A percentile compares a stretch with the other conserved stretches of the same genome.
Conservation (phyloP, 2,329 filamentous ascomycete species). For the Dryadomyces quercus-mongolicae region DNA sequence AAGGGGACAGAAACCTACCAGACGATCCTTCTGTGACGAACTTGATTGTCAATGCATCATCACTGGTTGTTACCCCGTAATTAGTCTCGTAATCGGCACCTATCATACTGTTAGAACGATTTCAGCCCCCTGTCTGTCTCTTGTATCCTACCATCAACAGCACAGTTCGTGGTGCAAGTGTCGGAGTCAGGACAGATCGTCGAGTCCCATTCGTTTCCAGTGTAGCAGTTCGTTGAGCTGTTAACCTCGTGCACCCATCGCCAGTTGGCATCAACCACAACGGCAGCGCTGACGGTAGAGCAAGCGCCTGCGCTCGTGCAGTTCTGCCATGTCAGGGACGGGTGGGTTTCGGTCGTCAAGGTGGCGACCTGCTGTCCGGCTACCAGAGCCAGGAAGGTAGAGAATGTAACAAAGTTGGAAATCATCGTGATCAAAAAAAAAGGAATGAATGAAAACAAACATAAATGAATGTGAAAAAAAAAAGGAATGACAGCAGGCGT, state of each 20-base stretch:
- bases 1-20: slow-evolving; percentile 12
- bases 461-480: slow-evolving; percentile 23
- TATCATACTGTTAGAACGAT: neutral
- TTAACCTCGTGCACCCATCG: slow-evolving; percentile 39
- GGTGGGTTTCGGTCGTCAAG: slow-evolving; percentile 33
- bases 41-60: slow-evolving; percentile 33
- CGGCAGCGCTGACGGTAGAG: slow-evolving; percentile 31
- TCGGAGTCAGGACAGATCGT: slow-evolving; percentile 33
- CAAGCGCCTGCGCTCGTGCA: slow-evolving; percentile 35
- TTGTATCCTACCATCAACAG: slow-evolving; percentile 32
- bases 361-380: slow-evolving; percentile 36
- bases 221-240: slow-evolving; percentile 37
- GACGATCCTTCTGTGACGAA: slow-evolving; percentile 29
- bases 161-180: slow-evolving; percentile 42
- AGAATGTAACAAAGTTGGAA: slow-evolving; percentile 22
- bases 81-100: slow-evolving; percentile 37
- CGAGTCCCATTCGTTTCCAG: slow-evolving; percentile 33
- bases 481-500: neutral
- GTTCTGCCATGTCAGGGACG: slow-evolving; percentile 36
- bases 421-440: slow-evolving; percentile 7
- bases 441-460: neutral
- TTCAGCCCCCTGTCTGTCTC: neutral
- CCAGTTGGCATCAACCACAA: slow-evolving; percentile 46
- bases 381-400: slow-evolving; percentile 28
- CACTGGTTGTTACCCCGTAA: slow-evolving; percentile 38